Percentiles rank a stretch among this genome's conserved stretches.
phyloP scores from a whole-genome alignment of 352 stramenopile genomes.

The Pythium aquatile region DNA sequence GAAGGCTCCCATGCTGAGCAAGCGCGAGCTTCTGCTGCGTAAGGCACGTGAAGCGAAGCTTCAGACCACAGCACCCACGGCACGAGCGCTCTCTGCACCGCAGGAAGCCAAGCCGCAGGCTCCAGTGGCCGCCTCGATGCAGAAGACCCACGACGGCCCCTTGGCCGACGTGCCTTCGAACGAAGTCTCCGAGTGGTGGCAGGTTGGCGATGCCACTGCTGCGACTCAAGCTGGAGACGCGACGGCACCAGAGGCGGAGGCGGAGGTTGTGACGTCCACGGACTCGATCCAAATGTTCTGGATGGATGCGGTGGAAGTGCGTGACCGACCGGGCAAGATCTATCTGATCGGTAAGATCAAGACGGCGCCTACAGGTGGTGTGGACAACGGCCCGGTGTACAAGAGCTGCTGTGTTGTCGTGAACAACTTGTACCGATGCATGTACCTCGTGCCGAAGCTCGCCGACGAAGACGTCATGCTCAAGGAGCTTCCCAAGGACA shows the following conservation, averaged over 20 bases:
- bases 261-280: slow-evolving; percentile 34
- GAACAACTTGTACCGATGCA: slow-evolving; percentile 93
- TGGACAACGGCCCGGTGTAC: slow-evolving; percentile 55
- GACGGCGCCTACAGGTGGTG: slow-evolving; percentile 29
- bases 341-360: slow-evolving; percentile 98
- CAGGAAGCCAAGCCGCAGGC: not conserved
- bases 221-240: slow-evolving; percentile 19
- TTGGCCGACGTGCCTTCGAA: slow-evolving; percentile 73
- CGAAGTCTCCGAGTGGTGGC: slow-evolving; percentile 86
- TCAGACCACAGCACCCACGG: slow-evolving; percentile 61
- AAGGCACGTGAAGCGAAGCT: slow-evolving; percentile 58
- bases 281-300: slow-evolving; percentile 95
- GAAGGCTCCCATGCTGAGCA: slow-evolving; percentile 44
- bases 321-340: slow-evolving; percentile 91
- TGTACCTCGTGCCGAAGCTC: slow-evolving; percentile 89
- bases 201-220: slow-evolving; percentile 34
- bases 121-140: slow-evolving; percentile 21
- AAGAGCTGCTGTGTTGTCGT: slow-evolving; percentile 96
- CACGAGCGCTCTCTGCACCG: slow-evolving; percentile 45
- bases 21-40: slow-evolving; percentile 73
- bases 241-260: slow-evolving; percentile 28
- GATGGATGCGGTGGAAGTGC: slow-evolving; percentile 96
- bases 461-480: slow-evolving; percentile 41
- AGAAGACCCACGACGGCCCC: slow-evolving; percentile 20
- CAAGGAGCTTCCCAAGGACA: slow-evolving; percentile 90